Base-by-base conservation (phyloP, 2,329 filamentous ascomycete genomes). In the Aspergillus sp. region DNA sequence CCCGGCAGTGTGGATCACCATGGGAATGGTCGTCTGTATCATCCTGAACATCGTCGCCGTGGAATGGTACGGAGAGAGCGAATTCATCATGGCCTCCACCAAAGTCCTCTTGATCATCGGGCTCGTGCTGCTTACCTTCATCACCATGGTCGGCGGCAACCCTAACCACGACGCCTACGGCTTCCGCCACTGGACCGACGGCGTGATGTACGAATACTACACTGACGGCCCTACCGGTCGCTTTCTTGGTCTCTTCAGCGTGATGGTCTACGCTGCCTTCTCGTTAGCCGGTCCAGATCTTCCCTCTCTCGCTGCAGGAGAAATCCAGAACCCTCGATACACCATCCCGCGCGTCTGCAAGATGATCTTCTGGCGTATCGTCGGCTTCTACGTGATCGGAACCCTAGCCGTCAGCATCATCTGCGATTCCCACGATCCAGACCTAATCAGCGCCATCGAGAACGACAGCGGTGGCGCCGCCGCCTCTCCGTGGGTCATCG, bases 111-210 rank as follows among this genome's bases (percentile, higher is more conserved):
- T 91, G 39, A 86, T 90, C 55, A 75, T 91, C 40, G 87, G 84
- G 1, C 80, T 92, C 39, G 81, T 91, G 62, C 65, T 85, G 59
- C 90, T 90, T 75, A 93, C 90, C 4, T 90, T 95, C 68, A 82
- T 95, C 62, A 86, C 87, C 60, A 92, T 93, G 86, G 78, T 93
- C 1, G 90, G 90, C 7, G 90, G 89, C 2, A 93, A 93, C 65
- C 90, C 90, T 0, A 73, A 85, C 2, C 79, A 84, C 51, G 87
- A 91, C 64, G 77, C 79, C 1, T 89, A 90, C 57, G 90, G 90
- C 1, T 92, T 92, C 70, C 82, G 86, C 15, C 82, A 86, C 68
- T 89, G 86, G 77, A 75, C 67, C 3, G 59, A 77, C 23, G 89
- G 88, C 0, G 81, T 89, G 0, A 91, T 92, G 70, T 82, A 83